Conservation (phyloP, 768 basidiomycete genomes). For the Termitomyces sp. region DNA sequence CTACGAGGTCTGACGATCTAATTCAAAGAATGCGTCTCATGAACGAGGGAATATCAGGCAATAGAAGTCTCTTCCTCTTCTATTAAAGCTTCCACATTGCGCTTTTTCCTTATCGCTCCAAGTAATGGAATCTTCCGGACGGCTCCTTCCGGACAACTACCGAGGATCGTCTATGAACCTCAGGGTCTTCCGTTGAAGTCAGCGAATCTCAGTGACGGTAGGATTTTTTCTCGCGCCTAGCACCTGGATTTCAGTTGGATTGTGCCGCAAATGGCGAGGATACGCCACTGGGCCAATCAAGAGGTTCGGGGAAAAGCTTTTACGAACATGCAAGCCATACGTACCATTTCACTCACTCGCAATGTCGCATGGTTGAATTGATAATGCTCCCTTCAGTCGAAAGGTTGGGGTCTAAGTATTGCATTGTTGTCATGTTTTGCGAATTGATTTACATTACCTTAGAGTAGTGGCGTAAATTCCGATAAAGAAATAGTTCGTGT, state of each 20-base stretch:
- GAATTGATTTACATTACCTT: background rate
- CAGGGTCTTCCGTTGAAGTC: background rate
- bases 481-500: too few species aligned
- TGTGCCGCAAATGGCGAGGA: background rate
- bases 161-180: background rate
- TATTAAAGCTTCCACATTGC: background rate
- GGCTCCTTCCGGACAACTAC: background rate
- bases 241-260: background rate
- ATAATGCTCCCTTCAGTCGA: background rate
- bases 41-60: background rate
- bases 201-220: background rate
- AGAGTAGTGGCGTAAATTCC: background rate
- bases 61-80: background rate
- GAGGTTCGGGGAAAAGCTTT: background rate
- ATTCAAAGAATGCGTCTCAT: background rate
- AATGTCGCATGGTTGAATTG: background rate
- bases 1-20: background rate
- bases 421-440: background rate
- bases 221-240: constrained; percentile 1
- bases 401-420: background rate
- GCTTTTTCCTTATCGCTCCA: background rate
- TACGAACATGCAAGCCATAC: background rate
- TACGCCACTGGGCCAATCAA: constrained; percentile 5
- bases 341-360: background rate
- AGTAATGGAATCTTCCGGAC: too few species aligned